Percentiles rank a stretch among this genome's conserved stretches.
phyloP scores from a whole-genome alignment of 148 eudicot genomes.

The Oxyria digyna region DNA sequence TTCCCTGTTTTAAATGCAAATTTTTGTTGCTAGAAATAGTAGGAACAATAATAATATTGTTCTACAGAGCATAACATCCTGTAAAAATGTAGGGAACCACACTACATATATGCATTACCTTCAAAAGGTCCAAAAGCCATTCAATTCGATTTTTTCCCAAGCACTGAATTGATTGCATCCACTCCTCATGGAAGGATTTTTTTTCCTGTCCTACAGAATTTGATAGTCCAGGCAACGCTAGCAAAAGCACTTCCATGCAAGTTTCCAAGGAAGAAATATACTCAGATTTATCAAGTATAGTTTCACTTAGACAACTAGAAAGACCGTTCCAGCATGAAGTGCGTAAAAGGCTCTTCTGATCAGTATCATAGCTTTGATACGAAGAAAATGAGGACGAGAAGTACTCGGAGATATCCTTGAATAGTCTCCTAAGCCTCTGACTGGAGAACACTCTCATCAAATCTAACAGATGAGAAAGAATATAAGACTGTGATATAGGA shows the following conservation, averaged over 20 bases:
- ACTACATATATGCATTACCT: slow-evolving; percentile 30
- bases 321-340: slow-evolving; percentile 79
- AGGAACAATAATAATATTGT: not conserved
- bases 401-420: slow-evolving; percentile 51
- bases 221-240: slow-evolving; percentile 32
- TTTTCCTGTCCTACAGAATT: slow-evolving; percentile 17
- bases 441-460: slow-evolving; percentile 55
- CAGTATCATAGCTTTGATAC: slow-evolving; percentile 18
- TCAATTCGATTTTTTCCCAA: slow-evolving; percentile 53
- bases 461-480: slow-evolving; percentile 56
- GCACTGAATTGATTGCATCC: slow-evolving; percentile 60
- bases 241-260: slow-evolving; percentile 71
- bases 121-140: slow-evolving; percentile 60
- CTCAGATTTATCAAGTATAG: slow-evolving; percentile 28
- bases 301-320: slow-evolving; percentile 29
- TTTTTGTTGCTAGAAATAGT: not conserved
- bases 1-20: not conserved
- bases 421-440: slow-evolving; percentile 57
- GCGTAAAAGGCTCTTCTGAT: slow-evolving; percentile 40
- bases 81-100: not conserved
- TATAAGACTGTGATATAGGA: slow-evolving; percentile 43
- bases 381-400: slow-evolving; percentile 36
- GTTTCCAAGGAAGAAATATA: slow-evolving; percentile 43
- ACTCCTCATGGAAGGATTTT: slow-evolving; percentile 27
- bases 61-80: not conserved